Percentiles rank a stretch among this genome's conserved stretches.
Conservation (phyloP, 2,329 filamentous ascomycete genomes). For the Colletotrichum lentis region DNA sequence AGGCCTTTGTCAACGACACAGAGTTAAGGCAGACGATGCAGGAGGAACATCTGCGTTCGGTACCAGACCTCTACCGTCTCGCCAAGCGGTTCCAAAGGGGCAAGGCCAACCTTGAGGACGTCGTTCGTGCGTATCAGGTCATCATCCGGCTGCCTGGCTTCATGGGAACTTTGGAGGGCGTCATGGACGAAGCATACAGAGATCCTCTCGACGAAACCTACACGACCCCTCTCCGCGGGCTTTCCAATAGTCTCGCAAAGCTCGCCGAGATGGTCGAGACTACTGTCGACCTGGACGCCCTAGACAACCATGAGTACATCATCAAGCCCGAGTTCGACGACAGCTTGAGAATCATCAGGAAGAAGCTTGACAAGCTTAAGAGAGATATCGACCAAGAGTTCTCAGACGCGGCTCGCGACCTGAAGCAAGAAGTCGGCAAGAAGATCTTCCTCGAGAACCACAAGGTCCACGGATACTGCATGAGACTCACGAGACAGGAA, state of each 20-base stretch:
- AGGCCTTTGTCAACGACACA: conserved; percentile 92
- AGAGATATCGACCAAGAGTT: conserved; percentile 87
- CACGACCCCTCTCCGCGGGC: conserved; percentile 79
- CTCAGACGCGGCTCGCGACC: conserved; percentile 75
- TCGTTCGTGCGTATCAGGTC: conserved; percentile 94
- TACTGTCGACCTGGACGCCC: conserved; percentile 91
- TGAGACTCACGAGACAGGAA: conserved; percentile 90
- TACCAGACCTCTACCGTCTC: conserved; percentile 92
- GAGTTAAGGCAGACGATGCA: conserved; percentile 95
- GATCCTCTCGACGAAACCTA: conserved; percentile 87
- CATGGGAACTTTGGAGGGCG: conserved; percentile 84
- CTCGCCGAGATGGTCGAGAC: conserved; percentile 98
- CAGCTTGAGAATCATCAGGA: conserved; percentile 83
- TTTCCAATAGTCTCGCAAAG: conserved; percentile 81
- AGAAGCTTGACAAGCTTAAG: conserved; percentile 85
- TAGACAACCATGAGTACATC: conserved; percentile 97
- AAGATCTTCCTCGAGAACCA: conserved; percentile 98
- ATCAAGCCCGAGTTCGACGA: conserved; percentile 99
- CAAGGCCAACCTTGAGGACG: conserved; percentile 91
- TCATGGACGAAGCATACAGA: conserved; percentile 95
- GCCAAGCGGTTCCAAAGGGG: conserved; percentile 95
- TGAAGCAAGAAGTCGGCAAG: conserved; percentile 94
- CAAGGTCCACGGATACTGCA: conserved; percentile 94
- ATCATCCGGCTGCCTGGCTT: conserved; percentile 91
- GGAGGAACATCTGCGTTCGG: conserved; percentile 90